Percentiles rank a stretch among this genome's conserved stretches.
Evolutionary conservation across 2,329 filamentous ascomycete genomes (phyloP).

Genomic region (Leptodontidium sp.): DNA sequence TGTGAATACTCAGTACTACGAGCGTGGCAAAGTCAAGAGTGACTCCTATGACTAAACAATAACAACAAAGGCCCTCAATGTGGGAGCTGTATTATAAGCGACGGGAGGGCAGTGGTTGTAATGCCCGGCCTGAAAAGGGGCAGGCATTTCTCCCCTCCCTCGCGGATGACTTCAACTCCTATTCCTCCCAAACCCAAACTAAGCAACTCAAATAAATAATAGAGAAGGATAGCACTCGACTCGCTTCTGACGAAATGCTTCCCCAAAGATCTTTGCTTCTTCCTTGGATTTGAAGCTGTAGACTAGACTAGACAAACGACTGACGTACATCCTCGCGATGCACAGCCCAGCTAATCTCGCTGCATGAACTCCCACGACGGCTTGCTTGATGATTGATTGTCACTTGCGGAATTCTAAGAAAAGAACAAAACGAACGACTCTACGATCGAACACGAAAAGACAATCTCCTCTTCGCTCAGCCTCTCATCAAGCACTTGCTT

Average conservation of each 20-base stretch:
- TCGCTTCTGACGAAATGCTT: too few relatives aligned
- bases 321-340: slow-evolving; percentile 5
- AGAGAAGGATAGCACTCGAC: too few relatives aligned
- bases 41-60: too few relatives aligned
- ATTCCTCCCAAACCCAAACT: too few relatives aligned
- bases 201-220: too few relatives aligned
- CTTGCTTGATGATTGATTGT: neutral
- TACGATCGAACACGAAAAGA: neutral
- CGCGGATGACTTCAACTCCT: too few relatives aligned
- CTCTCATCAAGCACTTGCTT: neutral
- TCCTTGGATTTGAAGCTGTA: too few relatives aligned
- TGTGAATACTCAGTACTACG: too few relatives aligned
- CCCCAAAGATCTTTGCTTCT: too few relatives aligned
- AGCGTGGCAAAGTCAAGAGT: too few relatives aligned
- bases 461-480: slow-evolving; percentile 6
- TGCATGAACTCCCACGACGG: neutral
- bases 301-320: neutral
- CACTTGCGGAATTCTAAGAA: neutral
- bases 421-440: neutral
- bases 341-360: slow-evolving; percentile 10
- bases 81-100: neutral
- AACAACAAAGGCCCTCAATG: too few relatives aligned
- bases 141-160: neutral
- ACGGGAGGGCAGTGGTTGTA: neutral
- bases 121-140: neutral